Conservation (phyloP, 768 basidiomycete genomes). For the Mycena kentingensis region DNA sequence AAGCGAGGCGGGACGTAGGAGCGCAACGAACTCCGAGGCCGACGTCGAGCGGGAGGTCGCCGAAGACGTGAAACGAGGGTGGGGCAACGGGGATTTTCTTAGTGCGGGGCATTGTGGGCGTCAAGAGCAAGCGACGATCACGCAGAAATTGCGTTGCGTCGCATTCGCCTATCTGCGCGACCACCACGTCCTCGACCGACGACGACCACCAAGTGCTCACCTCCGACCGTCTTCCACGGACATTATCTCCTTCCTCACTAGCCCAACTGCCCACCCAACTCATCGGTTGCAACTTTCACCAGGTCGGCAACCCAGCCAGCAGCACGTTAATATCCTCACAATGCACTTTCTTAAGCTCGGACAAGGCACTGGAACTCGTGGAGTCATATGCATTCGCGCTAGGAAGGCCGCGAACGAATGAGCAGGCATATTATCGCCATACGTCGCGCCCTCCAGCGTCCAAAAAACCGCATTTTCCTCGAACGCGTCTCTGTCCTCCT, state of each 20-base stretch:
- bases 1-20: background rate
- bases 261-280: slow-evolving; percentile 90
- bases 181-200: slow-evolving; percentile 26
- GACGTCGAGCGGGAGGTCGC: too few relatives aligned
- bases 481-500: slow-evolving; percentile 88
- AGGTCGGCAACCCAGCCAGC: slow-evolving; percentile 33
- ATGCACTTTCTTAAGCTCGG: slow-evolving; percentile 52
- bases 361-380: slow-evolving; percentile 91
- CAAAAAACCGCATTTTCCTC: slow-evolving; percentile 84
- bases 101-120: too few relatives aligned
- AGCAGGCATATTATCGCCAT: slow-evolving; percentile 66
- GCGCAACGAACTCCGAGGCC: background rate
- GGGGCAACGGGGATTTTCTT: too few relatives aligned
- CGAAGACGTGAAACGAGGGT: too few relatives aligned
- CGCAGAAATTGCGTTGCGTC: too few relatives aligned
- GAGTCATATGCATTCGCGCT: slow-evolving; percentile 73
- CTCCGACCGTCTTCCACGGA: slow-evolving; percentile 63
- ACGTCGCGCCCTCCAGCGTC: slow-evolving; percentile 86
- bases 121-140: too few relatives aligned
- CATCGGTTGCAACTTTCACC: slow-evolving; percentile 81
- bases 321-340: background rate
- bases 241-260: slow-evolving; percentile 37
- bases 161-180: too few relatives aligned
- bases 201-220: slow-evolving; percentile 60
- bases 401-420: slow-evolving; percentile 43